phyloP scores from a whole-genome alignment of 192 early-diverging fungal genomes.

The Coemansia sp. region DNA sequence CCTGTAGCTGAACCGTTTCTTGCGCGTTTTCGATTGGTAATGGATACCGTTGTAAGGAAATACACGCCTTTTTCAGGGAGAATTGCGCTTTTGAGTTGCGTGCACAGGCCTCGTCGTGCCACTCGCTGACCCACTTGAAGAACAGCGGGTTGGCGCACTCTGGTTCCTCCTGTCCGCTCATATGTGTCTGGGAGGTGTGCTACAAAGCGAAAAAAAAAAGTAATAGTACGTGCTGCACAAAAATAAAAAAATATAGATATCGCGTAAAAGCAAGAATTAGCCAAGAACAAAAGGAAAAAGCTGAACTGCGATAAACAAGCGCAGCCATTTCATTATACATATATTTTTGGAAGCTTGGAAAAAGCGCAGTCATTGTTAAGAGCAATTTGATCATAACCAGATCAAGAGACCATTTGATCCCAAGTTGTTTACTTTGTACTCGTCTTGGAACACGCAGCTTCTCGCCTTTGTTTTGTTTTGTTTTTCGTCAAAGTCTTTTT shows the following conservation, averaged over 20 bases:
- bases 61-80: conserved; percentile 63
- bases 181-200: no score
- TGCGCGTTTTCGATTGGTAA: conserved; percentile 59
- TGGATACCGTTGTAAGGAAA: conserved; percentile 66
- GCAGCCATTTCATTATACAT: not conserved
- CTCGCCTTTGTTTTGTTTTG: no score
- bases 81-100: conserved; percentile 58
- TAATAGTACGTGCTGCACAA: not conserved
- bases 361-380: no score
- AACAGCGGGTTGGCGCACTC: conserved; percentile 71
- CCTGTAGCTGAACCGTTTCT: conserved; percentile 62
- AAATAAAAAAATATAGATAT: not conserved
- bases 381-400: no score
- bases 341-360: no score
- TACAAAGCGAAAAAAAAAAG: not conserved
- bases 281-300: no score
- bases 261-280: no score
- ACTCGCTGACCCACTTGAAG: conserved; percentile 69
- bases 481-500: not conserved
- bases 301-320: not conserved
- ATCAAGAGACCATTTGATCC: no score
- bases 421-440: no score
- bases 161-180: conserved; percentile 16
- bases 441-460: no score
- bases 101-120: conserved; percentile 60